Percentiles rank a stretch among this genome's conserved stretches.
These are phyloP conservation scores for Fusarium sp. DNA, from an alignment of 2,329 filamentous ascomycete genomes.

Conservation along the genomic window DNA sequence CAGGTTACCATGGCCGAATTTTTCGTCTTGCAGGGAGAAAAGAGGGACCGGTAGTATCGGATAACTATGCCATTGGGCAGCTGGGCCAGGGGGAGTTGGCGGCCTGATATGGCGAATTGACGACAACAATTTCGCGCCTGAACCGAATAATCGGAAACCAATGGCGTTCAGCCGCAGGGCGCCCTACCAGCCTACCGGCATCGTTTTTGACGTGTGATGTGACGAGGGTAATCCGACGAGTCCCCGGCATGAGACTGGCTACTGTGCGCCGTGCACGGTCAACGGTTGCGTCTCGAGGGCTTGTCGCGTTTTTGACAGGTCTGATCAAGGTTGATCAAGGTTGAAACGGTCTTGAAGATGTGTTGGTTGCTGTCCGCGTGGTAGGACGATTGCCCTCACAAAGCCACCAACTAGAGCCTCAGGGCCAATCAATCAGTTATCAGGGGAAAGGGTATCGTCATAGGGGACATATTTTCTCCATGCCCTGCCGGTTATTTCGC, in stretches of 20 bases:
- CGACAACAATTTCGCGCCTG: conserved; percentile 3
- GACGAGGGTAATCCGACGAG: not conserved
- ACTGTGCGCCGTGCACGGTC: not conserved
- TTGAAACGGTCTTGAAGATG: not conserved
- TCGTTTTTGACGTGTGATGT: conserved; percentile 7
- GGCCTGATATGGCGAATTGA: not conserved
- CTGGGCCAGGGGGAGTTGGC: not conserved
- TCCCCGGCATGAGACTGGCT: not conserved
- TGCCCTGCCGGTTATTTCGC: not conserved
- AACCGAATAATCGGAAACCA: conserved; percentile 13
- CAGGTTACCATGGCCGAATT: not conserved
- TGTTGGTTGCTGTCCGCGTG: not conserved
- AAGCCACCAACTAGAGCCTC: not conserved
- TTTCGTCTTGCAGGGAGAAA: conserved; percentile 1
- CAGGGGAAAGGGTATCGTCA: not conserved
- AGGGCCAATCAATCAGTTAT: not conserved
- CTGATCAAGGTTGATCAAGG: not conserved
- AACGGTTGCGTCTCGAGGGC: not conserved
- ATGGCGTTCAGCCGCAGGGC: not conserved
- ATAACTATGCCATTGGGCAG: not conserved
- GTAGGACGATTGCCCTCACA: not conserved
- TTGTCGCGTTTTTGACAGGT: not conserved
- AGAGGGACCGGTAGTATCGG: not conserved
- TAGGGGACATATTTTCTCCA: not conserved
- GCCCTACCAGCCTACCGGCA: not conserved